phyloP scores from a whole-genome alignment of 768 basidiomycete genomes.

The Termitomyces titanicus region DNA sequence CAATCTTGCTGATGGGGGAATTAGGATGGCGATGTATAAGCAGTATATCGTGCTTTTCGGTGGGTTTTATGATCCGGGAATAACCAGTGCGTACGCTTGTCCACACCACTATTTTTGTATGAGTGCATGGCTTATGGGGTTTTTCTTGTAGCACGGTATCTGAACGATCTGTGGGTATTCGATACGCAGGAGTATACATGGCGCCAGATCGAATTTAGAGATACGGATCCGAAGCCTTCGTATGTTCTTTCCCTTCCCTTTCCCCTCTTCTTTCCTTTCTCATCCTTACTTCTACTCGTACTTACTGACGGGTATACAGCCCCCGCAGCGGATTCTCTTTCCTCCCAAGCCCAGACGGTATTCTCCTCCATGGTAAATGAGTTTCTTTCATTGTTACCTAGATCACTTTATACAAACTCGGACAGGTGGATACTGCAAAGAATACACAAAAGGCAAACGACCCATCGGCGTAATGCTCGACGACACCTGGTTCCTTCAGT shows the following conservation, averaged over 20 bases:
- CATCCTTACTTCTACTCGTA: too few relatives aligned
- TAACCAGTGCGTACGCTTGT: conserved; percentile 52
- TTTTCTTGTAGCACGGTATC: conserved; percentile 76
- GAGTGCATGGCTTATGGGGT: too few relatives aligned
- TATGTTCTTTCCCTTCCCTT: conserved; percentile 28
- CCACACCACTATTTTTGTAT: too few relatives aligned
- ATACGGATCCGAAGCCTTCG: conserved; percentile 73
- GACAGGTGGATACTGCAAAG: conserved; percentile 88
- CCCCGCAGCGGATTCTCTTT: conserved; percentile 85
- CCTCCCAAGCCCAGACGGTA: conserved; percentile 71
- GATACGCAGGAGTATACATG: conserved; percentile 86
- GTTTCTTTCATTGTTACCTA: background rate
- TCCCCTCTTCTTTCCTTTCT: background rate
- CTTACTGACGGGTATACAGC: conserved; percentile 30
- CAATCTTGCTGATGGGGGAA: background rate
- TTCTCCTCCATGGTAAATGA: conserved; percentile 68
- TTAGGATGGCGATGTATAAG: conserved; percentile 87
- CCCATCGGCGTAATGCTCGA: conserved; percentile 85
- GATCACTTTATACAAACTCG: too few relatives aligned
- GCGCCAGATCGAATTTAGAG: conserved; percentile 71
- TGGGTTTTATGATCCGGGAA: conserved; percentile 86
- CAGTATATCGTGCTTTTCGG: conserved; percentile 85
- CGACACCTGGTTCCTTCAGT: conserved; percentile 88
- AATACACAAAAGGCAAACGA: conserved; percentile 82
- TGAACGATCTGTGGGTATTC: conserved; percentile 84